Evolutionary conservation across 805 yeast genomes (phyloP).

Genomic region (Tetrapisispora pingtungensis): DNA sequence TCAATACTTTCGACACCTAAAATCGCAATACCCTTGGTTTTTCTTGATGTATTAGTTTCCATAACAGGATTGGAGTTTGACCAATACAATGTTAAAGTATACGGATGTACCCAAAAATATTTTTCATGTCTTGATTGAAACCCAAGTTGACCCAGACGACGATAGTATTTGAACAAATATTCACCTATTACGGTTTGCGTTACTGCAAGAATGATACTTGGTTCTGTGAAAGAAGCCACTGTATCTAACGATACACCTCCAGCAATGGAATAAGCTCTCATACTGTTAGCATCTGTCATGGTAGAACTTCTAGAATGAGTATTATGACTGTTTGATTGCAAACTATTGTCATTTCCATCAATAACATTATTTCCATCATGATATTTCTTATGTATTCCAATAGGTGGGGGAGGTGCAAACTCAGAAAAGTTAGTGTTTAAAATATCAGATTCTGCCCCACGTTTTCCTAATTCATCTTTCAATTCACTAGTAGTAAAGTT

Average conservation of each 20-base stretch:
- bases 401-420: constrained; percentile 12
- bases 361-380: background rate
- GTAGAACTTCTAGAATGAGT: constrained; percentile 3
- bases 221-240: constrained; percentile 53
- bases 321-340: background rate
- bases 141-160: constrained; percentile 65
- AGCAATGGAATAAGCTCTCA: constrained; percentile 10
- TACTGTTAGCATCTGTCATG: background rate
- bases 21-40: constrained; percentile 74
- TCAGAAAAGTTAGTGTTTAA: constrained; percentile 1
- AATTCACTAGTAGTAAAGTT: constrained; percentile 38
- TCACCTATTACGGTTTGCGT: constrained; percentile 94
- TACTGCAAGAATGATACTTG: constrained; percentile 70
- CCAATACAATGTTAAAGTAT: constrained; percentile 86
- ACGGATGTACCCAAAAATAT: constrained; percentile 95
- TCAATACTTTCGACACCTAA: constrained; percentile 66
- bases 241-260: constrained; percentile 38
- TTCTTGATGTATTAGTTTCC: constrained; percentile 52
- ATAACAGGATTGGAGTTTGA: constrained; percentile 68
- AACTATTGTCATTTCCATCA: background rate
- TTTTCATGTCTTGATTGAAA: constrained; percentile 74
- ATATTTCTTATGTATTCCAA: background rate
- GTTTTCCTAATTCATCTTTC: constrained; percentile 36
- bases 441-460: constrained; percentile 30
- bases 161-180: constrained; percentile 72